A percentile compares a stretch with the other conserved stretches of the same genome.
Evolutionary conservation across 2,329 filamentous ascomycete species (phyloP).

Genomic region (Scedosporium apiospermum): DNA sequence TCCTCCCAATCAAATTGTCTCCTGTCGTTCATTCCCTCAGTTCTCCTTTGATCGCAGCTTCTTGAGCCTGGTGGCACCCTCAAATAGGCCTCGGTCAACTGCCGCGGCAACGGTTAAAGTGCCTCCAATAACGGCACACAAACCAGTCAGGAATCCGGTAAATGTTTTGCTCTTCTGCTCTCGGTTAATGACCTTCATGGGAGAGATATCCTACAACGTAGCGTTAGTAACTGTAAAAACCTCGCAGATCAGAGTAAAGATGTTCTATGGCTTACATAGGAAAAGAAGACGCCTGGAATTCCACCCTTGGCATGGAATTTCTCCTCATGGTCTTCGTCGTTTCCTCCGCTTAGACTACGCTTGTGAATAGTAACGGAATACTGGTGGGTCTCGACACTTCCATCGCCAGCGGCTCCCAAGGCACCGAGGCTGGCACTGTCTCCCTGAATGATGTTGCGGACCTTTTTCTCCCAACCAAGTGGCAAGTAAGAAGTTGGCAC

Average conservation of each 20-base stretch:
- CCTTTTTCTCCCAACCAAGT: conserved; percentile 70
- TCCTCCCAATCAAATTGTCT: neutral
- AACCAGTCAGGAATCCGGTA: conserved; percentile 81
- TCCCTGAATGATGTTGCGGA: conserved; percentile 29
- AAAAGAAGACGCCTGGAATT: conserved; percentile 97
- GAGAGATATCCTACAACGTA: conserved; percentile 72
- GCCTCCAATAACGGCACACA: conserved; percentile 90
- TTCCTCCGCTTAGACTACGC: conserved; percentile 73
- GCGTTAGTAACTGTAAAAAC: conserved; percentile 13
- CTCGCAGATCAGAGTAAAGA: neutral
- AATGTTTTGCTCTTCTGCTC: conserved; percentile 86
- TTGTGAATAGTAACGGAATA: conserved; percentile 97
- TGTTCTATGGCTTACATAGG: conserved; percentile 59
- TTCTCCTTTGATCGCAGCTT: conserved; percentile 67
- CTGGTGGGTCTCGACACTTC: conserved; percentile 93
- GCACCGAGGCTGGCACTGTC: conserved; percentile 52
- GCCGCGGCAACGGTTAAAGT: conserved; percentile 94
- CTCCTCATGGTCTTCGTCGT: conserved; percentile 80
- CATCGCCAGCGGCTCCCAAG: conserved; percentile 56
- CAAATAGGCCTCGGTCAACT: conserved; percentile 82
- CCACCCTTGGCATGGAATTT: conserved; percentile 81
- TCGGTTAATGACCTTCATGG: conserved; percentile 98
- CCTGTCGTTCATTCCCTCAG: conserved; percentile 19
- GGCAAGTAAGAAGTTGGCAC: conserved; percentile 93
- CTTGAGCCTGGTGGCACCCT: conserved; percentile 74